Percentiles rank a stretch among this genome's conserved stretches.
Evolutionary conservation across 1,139 yeast species (phyloP).

Genomic region (Saccharomyces hybrid): DNA sequence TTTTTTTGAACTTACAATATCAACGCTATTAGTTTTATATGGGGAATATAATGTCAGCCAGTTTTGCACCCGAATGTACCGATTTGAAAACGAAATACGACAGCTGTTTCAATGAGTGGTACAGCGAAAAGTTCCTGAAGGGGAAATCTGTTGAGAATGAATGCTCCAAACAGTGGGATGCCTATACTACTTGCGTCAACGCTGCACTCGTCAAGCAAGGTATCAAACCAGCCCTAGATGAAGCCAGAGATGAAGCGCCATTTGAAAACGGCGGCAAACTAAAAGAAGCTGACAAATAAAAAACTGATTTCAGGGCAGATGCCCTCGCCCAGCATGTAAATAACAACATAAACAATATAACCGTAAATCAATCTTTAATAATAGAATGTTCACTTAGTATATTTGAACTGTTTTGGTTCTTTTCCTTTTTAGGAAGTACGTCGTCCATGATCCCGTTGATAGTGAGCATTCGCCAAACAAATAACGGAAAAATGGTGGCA

Average conservation of each 20-base stretch:
- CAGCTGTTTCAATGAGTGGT: slow-evolving; percentile 91
- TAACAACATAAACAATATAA: background rate
- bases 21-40: slow-evolving; percentile 29
- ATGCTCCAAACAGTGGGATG: slow-evolving; percentile 84
- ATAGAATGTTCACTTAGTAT: slow-evolving; percentile 17
- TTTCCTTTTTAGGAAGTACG: background rate
- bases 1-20: background rate
- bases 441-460: background rate
- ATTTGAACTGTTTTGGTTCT: background rate
- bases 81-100: slow-evolving; percentile 79
- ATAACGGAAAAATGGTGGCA: slow-evolving; percentile 10
- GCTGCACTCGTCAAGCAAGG: slow-evolving; percentile 35
- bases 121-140: slow-evolving; percentile 60
- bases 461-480: background rate
- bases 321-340: background rate
- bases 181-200: slow-evolving; percentile 79
- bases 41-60: slow-evolving; percentile 80
- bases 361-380: background rate
- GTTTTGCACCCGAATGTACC: slow-evolving; percentile 96
- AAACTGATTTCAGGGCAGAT: background rate
- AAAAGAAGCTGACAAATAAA: background rate
- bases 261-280: slow-evolving; percentile 55
- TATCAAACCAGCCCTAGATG: slow-evolving; percentile 64
- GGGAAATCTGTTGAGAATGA: slow-evolving; percentile 45
- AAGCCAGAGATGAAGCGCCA: slow-evolving; percentile 88